Percentiles rank a stretch among this genome's conserved stretches.
phyloP scores from a whole-genome alignment of 2,329 filamentous ascomycete genomes.

The Trichoderma semiorbis region DNA sequence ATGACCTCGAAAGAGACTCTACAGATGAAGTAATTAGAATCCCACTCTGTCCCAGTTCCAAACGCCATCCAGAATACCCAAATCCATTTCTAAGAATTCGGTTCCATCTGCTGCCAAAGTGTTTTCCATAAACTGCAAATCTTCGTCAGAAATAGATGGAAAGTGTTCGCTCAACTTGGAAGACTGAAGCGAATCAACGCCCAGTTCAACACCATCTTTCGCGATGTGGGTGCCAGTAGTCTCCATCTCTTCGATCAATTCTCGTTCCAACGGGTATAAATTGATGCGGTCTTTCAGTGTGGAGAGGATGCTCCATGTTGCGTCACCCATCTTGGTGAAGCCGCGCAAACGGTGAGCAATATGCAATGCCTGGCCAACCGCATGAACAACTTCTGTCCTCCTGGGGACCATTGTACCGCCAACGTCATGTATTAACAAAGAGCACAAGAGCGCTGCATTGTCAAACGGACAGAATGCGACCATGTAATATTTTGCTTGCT shows the following conservation, averaged over 20 bases:
- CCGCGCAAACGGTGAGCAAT: not conserved
- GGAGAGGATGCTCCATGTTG: slow-evolving; percentile 1
- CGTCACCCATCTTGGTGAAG: not conserved
- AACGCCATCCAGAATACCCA: slow-evolving; percentile 6
- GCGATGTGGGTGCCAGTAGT: not conserved
- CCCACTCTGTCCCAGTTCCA: slow-evolving; percentile 9
- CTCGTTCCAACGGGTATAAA: not conserved
- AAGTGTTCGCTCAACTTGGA: not conserved
- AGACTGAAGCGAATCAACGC: not conserved
- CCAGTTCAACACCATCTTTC: not conserved
- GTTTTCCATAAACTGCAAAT: not conserved
- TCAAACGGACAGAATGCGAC: slow-evolving; percentile 7
- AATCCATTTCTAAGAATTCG: not conserved
- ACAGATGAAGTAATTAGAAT: not conserved
- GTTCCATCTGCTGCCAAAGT: not conserved
- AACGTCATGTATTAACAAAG: not conserved
- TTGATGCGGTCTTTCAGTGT: not conserved
- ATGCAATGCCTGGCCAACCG: slow-evolving; percentile 1
- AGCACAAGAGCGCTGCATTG: slow-evolving; percentile 4
- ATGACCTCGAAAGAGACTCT: fast-evolving
- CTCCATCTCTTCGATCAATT: not conserved
- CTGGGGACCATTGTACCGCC: not conserved
- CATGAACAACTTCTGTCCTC: not conserved
- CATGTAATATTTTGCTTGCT: slow-evolving; percentile 6
- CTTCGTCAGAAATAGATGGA: not conserved